phyloP scores from a whole-genome alignment of 495 filamentous ascomycete genomes.

The Xanthoparmelia taractica region DNA sequence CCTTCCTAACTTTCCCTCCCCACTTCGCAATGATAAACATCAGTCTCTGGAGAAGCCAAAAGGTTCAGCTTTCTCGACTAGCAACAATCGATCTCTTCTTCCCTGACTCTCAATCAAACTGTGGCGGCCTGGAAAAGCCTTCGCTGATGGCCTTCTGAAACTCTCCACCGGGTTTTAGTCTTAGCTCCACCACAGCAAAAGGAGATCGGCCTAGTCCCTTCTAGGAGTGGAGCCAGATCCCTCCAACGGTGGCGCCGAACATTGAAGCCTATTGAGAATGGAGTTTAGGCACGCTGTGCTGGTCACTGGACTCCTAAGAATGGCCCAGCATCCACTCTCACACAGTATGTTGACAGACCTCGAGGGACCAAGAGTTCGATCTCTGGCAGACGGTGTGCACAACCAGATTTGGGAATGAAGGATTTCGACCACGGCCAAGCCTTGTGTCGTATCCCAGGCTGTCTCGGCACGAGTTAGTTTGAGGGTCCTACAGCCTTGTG shows the following conservation, averaged over 20 bases:
- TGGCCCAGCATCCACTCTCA: background rate
- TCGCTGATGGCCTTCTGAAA: background rate
- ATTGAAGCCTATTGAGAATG: background rate
- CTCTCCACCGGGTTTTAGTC: background rate
- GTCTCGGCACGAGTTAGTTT: background rate
- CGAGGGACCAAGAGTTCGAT: too few relatives aligned
- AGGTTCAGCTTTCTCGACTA: background rate
- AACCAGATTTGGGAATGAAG: background rate
- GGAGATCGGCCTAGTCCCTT: background rate
- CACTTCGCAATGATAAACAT: slow-evolving; percentile 11
- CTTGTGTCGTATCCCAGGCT: background rate
- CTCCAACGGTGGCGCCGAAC: background rate
- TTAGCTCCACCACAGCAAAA: background rate
- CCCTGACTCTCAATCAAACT: background rate
- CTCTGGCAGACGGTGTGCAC: background rate
- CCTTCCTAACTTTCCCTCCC: slow-evolving; percentile 11
- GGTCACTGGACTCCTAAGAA: background rate
- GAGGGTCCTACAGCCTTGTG: background rate
- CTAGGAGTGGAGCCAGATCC: background rate
- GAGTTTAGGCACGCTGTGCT: background rate
- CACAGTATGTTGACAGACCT: background rate
- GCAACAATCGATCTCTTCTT: background rate
- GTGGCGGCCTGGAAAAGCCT: background rate
- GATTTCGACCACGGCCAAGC: background rate
- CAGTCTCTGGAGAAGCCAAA: background rate